Percentiles rank a stretch among this genome's conserved stretches.
phyloP scores from a whole-genome alignment of 164 flowering plant genomes.

The Euptelea pleiosperma region DNA sequence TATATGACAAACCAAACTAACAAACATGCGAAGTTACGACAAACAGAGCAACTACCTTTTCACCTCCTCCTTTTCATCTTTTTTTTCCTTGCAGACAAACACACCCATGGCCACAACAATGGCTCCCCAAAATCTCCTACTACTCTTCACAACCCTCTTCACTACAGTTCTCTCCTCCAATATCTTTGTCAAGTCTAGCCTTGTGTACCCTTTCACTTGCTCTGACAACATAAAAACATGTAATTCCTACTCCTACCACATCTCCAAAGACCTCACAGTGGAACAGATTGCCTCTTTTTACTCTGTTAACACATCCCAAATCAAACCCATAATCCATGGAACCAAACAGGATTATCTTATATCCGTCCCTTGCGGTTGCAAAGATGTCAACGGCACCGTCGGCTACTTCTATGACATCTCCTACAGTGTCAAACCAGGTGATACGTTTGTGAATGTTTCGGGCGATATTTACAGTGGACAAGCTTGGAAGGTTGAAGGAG shows the following conservation, averaged over 20 bases:
- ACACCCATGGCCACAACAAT: slow-evolving; percentile 18
- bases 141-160: slow-evolving; percentile 15
- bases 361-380: slow-evolving; percentile 49
- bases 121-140: slow-evolving; percentile 23
- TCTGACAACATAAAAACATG: slow-evolving; percentile 31
- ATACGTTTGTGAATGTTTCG: slow-evolving; percentile 33
- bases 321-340: slow-evolving; percentile 21
- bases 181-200: slow-evolving; percentile 1
- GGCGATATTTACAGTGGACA: slow-evolving; percentile 44
- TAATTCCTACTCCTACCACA: slow-evolving; percentile 48
- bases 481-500: slow-evolving; percentile 27
- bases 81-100: not conserved
- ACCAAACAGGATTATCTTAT: slow-evolving; percentile 43
- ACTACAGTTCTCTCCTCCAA: slow-evolving; percentile 1
- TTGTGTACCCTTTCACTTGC: slow-evolving; percentile 38
- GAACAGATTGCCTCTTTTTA: slow-evolving; percentile 38
- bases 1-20: no score
- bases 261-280: slow-evolving; percentile 16
- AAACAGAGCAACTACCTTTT: slow-evolving; percentile 3
- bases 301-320: slow-evolving; percentile 33
- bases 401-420: slow-evolving; percentile 42
- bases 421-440: slow-evolving; percentile 25
- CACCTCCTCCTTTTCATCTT: slow-evolving; percentile 13
- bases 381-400: slow-evolving; percentile 18
- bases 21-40: slow-evolving; percentile 5